phyloP scores from a whole-genome alignment of 345 rosid species.

The Leavenworthia alabamica region DNA sequence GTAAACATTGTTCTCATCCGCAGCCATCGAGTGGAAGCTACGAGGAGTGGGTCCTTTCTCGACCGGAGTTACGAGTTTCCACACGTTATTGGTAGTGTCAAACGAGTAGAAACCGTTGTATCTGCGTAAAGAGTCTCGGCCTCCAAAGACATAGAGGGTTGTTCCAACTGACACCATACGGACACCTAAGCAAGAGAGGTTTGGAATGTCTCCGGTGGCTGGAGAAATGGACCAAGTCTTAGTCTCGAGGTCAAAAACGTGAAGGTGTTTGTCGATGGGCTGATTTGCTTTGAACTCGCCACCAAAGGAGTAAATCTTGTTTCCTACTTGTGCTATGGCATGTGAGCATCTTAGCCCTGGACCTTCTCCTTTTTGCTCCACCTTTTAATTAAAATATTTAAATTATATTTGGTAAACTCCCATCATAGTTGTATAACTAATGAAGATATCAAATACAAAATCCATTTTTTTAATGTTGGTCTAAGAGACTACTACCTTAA shows the following conservation, averaged over 20 bases:
- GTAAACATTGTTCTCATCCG: constrained; percentile 20
- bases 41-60: constrained; percentile 30
- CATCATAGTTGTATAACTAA: no score
- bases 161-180: constrained; percentile 15
- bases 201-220: constrained; percentile 19
- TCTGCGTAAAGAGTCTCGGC: constrained; percentile 13
- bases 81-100: constrained; percentile 19
- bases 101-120: constrained; percentile 27
- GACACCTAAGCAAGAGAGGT: constrained; percentile 25
- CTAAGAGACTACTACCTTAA: constrained; percentile 4
- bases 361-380: constrained; percentile 21
- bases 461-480: neutral
- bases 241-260: constrained; percentile 22
- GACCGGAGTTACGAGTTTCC: constrained; percentile 22
- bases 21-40: constrained; percentile 32
- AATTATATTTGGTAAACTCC: no score
- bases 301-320: constrained; percentile 27
- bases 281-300: constrained; percentile 24
- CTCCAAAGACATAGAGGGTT: constrained; percentile 24
- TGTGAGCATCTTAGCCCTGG: constrained; percentile 28
- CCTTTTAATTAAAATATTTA: neutral
- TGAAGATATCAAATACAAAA: no score
- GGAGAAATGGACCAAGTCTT: constrained; percentile 20
- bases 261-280: constrained; percentile 26
- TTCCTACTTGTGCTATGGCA: constrained; percentile 25